These are phyloP conservation scores for Kluyveromyces nonfermentans DNA, from an alignment of 805 yeast species.

Conservation along the genomic window DNA sequence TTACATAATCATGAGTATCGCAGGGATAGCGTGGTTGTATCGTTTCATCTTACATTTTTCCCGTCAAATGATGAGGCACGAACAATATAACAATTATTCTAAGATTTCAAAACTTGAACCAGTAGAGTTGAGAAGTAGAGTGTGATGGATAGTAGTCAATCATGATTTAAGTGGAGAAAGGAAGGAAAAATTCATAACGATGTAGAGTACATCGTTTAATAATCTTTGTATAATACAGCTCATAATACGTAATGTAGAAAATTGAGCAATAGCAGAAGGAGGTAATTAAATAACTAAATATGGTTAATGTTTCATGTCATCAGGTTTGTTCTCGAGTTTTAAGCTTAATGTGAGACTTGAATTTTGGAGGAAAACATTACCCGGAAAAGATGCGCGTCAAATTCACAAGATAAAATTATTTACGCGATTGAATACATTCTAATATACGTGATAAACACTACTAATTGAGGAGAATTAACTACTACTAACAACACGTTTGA, in stretches of 20 bases:
- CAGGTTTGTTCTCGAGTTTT: background rate
- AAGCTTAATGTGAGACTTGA: background rate
- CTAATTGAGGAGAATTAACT: no score
- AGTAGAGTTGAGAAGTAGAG: background rate
- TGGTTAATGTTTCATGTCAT: background rate
- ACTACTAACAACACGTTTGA: no score
- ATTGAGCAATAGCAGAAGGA: no score
- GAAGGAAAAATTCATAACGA: background rate
- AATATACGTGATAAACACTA: no score
- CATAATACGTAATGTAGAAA: no score
- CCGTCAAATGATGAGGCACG: conserved; percentile 6
- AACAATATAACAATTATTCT: conserved; percentile 1
- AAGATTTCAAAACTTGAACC: background rate
- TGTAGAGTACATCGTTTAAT: no score
- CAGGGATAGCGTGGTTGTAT: conserved; percentile 11
- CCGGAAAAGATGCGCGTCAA: background rate
- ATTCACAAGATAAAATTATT: background rate
- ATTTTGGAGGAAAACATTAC: background rate
- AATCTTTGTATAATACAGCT: no score
- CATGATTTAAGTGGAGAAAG: no score
- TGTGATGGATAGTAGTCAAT: background rate
- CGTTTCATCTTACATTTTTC: conserved; percentile 13
- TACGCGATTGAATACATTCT: background rate
- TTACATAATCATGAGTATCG: conserved; percentile 12
- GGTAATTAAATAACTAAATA: no score